Base-by-base conservation (phyloP, 202 grass and related monocot species). In the Hordeum pubiflorum region DNA sequence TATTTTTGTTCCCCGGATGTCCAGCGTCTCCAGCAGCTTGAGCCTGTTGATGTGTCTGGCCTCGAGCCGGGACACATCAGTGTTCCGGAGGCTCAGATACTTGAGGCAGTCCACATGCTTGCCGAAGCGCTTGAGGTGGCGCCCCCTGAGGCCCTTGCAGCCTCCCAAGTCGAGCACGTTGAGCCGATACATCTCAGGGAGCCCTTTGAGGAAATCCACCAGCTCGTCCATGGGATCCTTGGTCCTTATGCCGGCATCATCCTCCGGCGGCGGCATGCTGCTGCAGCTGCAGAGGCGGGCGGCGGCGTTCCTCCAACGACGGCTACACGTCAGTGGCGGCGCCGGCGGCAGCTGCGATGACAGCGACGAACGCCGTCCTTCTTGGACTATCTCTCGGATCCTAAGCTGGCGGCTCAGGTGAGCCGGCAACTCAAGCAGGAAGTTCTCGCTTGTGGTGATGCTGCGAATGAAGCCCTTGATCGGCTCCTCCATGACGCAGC, bases 141-240 rank as follows among this genome's bases (percentile, higher is more conserved):
- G 10, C 10, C 11, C 0, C 72, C 1, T 39, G 1, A 82, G 21
- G 31, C n/a, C 41, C 0, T 0, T 27, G 41, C 69, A 82, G n/a
- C 80, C 80, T 38, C 69, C 80, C 15, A 82, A 57, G 14, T 82
- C 80, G 58, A 82, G n/a, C 40, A 82, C 80, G 2, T 74, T 82
- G 0, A 82, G 69, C 58, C 79, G 68, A 2, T 83, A 83, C 1
- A 14, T 3, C 1, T 75, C 0, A 34, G 34, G 72, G 26, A 83
- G 72, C 3, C 0, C 0, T 12, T 43, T 31, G 0, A 72, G 10
- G 64, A 10, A 9, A 26, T 9, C 1, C 18, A n/a, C 63, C 33
- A 66, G 1, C 32, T 12, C 1, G 21, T 69, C 65, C 65, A 69
- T 11, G 10, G 65, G 37, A 38, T 20, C 6, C n/a, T n/a, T n/a